A percentile compares a stretch with the other conserved stretches of the same genome.
These are phyloP conservation scores for Mrakiaceae sp. DNA, from an alignment of 1,284 basidiomycete species.

Conservation along the genomic window DNA sequence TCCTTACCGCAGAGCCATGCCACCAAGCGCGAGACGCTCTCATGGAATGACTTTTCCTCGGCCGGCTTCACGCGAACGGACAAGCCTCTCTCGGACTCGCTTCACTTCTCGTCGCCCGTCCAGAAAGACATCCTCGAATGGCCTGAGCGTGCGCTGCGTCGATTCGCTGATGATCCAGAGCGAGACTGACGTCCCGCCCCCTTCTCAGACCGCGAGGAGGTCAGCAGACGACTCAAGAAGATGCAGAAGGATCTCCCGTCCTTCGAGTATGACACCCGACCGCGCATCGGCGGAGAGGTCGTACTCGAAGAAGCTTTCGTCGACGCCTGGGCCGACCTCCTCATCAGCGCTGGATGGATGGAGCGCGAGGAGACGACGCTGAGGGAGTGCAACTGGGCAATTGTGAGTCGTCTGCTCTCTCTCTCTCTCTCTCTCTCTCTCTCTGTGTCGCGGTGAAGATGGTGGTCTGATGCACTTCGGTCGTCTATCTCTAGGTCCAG, in stretches of 20 bases:
- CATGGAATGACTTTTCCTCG: slow-evolving; percentile 74
- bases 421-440: slow-evolving; percentile 5
- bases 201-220: slow-evolving; percentile 47
- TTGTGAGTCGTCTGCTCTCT: slow-evolving; percentile 45
- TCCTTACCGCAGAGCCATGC: slow-evolving; percentile 45
- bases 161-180: neutral
- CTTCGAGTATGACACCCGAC: slow-evolving; percentile 68
- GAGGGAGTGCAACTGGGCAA: slow-evolving; percentile 77
- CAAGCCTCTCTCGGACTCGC: slow-evolving; percentile 56
- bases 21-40: slow-evolving; percentile 62
- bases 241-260: slow-evolving; percentile 62
- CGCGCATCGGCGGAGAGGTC: slow-evolving; percentile 44
- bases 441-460: neutral
- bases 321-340: slow-evolving; percentile 73
- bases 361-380: slow-evolving; percentile 61
- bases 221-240: slow-evolving; percentile 67
- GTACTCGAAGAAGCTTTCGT: slow-evolving; percentile 74
- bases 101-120: slow-evolving; percentile 66
- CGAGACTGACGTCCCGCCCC: neutral
- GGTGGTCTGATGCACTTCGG: slow-evolving; percentile 4
- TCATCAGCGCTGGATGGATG: slow-evolving; percentile 69
- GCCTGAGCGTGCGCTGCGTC: slow-evolving; percentile 38
- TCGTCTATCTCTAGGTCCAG: slow-evolving; percentile 48
- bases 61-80: slow-evolving; percentile 68
- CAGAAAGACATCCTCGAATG: slow-evolving; percentile 53